These are phyloP conservation scores for Globisporangium radiosum DNA, from an alignment of 352 stramenopile genomes.

Conservation along the genomic window DNA sequence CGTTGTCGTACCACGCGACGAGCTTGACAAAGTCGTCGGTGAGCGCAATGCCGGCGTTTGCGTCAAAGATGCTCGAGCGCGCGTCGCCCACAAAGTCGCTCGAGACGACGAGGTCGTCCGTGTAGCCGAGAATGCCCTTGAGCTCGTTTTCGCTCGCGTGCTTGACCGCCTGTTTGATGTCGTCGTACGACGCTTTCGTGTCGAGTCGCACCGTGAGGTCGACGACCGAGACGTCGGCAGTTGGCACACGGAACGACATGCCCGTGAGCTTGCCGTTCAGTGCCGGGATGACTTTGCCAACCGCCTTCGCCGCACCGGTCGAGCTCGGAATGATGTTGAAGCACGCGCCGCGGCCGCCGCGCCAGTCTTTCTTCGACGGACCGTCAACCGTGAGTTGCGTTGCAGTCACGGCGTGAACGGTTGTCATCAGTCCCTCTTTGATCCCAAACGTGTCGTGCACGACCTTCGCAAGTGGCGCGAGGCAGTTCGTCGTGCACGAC, in stretches of 20 bases:
- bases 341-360: conserved; percentile 93
- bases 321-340: conserved; percentile 99
- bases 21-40: conserved; percentile 99
- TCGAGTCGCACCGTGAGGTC: conserved; percentile 81
- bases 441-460: conserved; percentile 99
- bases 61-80: conserved; percentile 97
- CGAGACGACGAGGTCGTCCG: conserved; percentile 95
- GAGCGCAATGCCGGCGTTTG: conserved; percentile 95
- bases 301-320: conserved; percentile 97
- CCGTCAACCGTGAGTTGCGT: conserved; percentile 98
- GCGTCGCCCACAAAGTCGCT: conserved; percentile 96
- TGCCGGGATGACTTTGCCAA: conserved; percentile 97
- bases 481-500: conserved; percentile 99
- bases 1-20: conserved; percentile 99
- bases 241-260: conserved; percentile 91
- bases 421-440: conserved; percentile 98
- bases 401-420: conserved; percentile 97
- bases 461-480: conserved; percentile 97
- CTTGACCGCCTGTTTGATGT: conserved; percentile 97
- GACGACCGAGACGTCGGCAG: conserved; percentile 86
- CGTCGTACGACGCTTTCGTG: conserved; percentile 94
- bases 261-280: conserved; percentile 91
- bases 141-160: conserved; percentile 89
- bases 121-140: conserved; percentile 98
- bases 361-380: conserved; percentile 98